phyloP scores from a whole-genome alignment of 2,329 filamentous ascomycete species.

The Hypoxylon sp. region DNA sequence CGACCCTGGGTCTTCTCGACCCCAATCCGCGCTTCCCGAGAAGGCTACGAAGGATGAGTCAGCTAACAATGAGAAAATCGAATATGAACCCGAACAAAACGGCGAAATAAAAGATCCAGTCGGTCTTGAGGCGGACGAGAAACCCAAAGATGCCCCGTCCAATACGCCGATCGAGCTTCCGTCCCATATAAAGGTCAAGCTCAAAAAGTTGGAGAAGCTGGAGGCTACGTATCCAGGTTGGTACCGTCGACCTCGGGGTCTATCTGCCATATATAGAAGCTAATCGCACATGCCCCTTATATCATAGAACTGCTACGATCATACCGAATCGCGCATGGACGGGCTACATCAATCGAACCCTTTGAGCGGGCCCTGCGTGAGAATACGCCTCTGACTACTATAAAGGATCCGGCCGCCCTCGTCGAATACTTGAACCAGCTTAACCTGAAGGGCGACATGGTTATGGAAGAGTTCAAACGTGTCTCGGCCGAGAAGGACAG shows the following conservation, averaged over 20 bases:
- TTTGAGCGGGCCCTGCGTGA: conserved; percentile 94
- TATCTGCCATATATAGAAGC: conserved; percentile 1
- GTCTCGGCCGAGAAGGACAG: conserved; percentile 85
- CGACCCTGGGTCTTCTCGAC: conserved; percentile 73
- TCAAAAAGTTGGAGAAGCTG: conserved; percentile 90
- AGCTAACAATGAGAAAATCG: conserved; percentile 37
- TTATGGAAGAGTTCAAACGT: conserved; percentile 91
- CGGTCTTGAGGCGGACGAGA: conserved; percentile 41
- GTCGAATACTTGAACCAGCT: conserved; percentile 92
- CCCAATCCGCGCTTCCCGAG: conserved; percentile 55
- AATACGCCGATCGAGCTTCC: conserved; percentile 68
- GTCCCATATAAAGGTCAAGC: conserved; percentile 77
- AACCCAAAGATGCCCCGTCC: conserved; percentile 38
- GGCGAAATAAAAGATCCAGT: conserved; percentile 27
- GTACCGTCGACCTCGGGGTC: conserved; percentile 27
- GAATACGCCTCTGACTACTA: conserved; percentile 90
- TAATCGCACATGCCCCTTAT: conserved; percentile 19
- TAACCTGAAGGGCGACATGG: conserved; percentile 88
- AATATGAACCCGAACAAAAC: conserved; percentile 23
- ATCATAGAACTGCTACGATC: conserved; percentile 83
- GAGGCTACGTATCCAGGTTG: conserved; percentile 88
- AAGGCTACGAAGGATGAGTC: conserved; percentile 50
- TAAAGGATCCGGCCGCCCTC: conserved; percentile 84
- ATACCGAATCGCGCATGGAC: conserved; percentile 90
- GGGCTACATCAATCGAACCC: conserved; percentile 87